Evolutionary conservation across 2,329 filamentous ascomycete genomes (phyloP).

Genomic region (Pseudocercospora musae): DNA sequence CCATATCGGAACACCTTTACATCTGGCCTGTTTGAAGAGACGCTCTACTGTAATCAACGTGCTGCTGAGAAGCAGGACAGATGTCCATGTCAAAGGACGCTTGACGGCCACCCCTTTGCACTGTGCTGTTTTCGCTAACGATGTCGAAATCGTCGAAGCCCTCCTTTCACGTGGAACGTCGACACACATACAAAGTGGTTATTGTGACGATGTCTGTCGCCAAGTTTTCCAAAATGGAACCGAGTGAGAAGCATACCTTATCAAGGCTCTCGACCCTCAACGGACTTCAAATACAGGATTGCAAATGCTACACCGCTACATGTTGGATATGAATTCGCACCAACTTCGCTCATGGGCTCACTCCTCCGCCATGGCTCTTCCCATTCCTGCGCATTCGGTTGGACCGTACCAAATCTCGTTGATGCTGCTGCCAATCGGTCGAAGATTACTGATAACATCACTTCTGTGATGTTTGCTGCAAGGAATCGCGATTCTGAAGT

Average conservation of each 20-base stretch:
- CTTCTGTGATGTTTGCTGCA: background rate
- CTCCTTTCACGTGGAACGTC: background rate
- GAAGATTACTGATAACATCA: rapidly evolving
- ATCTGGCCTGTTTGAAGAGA: background rate
- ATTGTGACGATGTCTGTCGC: rapidly evolving
- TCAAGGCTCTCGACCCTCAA: too few relatives aligned
- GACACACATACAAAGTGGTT: background rate
- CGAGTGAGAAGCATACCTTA: background rate
- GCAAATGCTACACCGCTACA: background rate
- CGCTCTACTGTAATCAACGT: background rate
- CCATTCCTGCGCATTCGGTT: background rate
- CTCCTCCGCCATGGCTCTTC: background rate
- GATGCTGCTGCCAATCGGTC: background rate
- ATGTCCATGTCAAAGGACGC: background rate
- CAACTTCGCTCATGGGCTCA: background rate
- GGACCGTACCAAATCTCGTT: background rate
- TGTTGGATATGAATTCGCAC: background rate
- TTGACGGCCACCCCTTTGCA: background rate
- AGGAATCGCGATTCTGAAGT: background rate
- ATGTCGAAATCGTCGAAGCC: background rate
- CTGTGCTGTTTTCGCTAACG: background rate
- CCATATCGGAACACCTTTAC: background rate
- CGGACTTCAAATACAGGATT: background rate
- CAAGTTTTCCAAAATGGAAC: background rate
- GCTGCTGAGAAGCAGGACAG: background rate